Percentiles rank a stretch among this genome's conserved stretches.
phyloP scores from a whole-genome alignment of 371 early-diverging fungal species.

The Apophysomyces elegans region DNA sequence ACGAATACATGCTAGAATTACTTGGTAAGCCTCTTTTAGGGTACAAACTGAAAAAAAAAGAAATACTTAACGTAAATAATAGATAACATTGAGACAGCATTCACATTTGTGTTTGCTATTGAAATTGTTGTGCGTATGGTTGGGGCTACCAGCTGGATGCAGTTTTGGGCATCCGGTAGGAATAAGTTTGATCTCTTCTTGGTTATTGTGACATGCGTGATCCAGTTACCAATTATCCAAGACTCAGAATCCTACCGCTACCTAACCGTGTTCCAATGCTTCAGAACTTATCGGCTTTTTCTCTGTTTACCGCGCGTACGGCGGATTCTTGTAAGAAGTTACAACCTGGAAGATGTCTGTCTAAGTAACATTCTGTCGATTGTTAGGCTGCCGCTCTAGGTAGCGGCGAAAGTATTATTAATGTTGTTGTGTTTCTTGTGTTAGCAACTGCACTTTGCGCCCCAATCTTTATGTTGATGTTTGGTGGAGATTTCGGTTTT shows the following conservation, averaged over 20 bases:
- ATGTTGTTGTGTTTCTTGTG: slow-evolving; percentile 47
- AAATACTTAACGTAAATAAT: slow-evolving; percentile 10
- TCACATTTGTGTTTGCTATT: slow-evolving; percentile 54
- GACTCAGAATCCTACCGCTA: slow-evolving; percentile 54
- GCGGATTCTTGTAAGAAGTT: slow-evolving; percentile 44
- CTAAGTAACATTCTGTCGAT: not conserved
- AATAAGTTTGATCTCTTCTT: slow-evolving; percentile 56
- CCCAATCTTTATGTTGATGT: slow-evolving; percentile 53
- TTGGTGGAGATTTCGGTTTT: slow-evolving; percentile 50
- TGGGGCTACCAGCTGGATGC: slow-evolving; percentile 51
- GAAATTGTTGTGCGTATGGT: slow-evolving; percentile 57
- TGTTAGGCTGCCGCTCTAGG: slow-evolving; percentile 46
- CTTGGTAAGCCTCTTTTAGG: slow-evolving; percentile 27
- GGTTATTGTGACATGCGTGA: slow-evolving; percentile 55
- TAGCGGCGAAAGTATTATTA: slow-evolving; percentile 51
- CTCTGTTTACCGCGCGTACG: slow-evolving; percentile 60
- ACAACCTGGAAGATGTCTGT: not conserved
- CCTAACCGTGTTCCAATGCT: slow-evolving; percentile 58
- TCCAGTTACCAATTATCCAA: slow-evolving; percentile 59
- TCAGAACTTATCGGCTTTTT: slow-evolving; percentile 56
- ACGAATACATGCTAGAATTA: slow-evolving; percentile 34
- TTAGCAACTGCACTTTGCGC: slow-evolving; percentile 45
- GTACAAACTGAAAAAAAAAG: slow-evolving; percentile 19
- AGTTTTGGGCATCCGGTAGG: slow-evolving; percentile 52
- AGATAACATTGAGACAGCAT: slow-evolving; percentile 54